These are phyloP conservation scores for Nicotiana attenuata DNA, from an alignment of 257 asterid genomes.

Conservation along the genomic window DNA sequence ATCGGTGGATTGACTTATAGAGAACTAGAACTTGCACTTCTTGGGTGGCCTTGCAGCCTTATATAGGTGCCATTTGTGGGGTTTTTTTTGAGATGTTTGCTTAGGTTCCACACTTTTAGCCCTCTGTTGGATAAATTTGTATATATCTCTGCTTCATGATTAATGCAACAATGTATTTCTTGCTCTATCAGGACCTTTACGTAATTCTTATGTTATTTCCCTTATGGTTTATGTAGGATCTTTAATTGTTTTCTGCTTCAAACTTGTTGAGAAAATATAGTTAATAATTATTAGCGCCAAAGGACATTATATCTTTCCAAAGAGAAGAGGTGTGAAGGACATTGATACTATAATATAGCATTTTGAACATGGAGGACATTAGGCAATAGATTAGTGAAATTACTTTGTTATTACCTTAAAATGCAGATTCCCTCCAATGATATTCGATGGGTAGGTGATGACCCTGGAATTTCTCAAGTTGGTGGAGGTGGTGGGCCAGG, in stretches of 20 bases:
- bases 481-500: slow-evolving; percentile 34
- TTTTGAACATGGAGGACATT: not conserved
- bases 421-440: slow-evolving; percentile 81
- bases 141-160: not conserved
- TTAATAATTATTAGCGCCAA: not conserved
- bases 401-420: not conserved
- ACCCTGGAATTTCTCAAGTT: slow-evolving; percentile 58
- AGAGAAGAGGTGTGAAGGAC: not conserved
- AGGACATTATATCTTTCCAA: not conserved
- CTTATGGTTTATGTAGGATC: not conserved
- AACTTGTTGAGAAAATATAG: not conserved
- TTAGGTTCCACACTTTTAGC: not conserved
- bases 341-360: not conserved
- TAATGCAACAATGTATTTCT: not conserved
- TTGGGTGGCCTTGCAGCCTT: not conserved
- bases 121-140: not conserved
- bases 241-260: not conserved
- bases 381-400: not conserved
- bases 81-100: not conserved
- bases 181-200: not conserved
- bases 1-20: not conserved
- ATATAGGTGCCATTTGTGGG: not conserved
- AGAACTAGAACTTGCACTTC: not conserved
- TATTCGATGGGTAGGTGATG: slow-evolving; percentile 86
- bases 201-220: not conserved